phyloP scores from a whole-genome alignment of 2,329 filamentous ascomycete genomes.

The Apiospora malaysiana region DNA sequence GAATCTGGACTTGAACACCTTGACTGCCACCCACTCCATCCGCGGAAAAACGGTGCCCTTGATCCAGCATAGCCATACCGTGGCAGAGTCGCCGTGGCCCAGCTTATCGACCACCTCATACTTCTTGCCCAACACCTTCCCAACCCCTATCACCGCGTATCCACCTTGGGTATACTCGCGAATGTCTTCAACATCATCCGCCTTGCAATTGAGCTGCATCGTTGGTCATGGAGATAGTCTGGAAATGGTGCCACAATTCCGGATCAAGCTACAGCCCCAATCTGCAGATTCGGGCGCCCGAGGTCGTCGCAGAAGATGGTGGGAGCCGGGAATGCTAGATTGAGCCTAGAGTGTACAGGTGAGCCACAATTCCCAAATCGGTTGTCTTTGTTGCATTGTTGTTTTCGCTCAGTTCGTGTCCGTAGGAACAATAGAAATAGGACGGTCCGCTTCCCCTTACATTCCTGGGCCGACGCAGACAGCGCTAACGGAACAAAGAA shows the following conservation, averaged over 20 bases:
- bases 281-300: not conserved
- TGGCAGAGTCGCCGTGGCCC: not conserved
- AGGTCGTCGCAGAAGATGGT: not conserved
- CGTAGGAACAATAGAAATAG: not conserved
- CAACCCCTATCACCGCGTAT: not conserved
- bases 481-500: not conserved
- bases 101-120: constrained; percentile 4
- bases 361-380: no score
- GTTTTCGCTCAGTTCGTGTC: not conserved
- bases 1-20: not conserved
- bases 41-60: not conserved
- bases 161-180: not conserved
- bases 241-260: not conserved
- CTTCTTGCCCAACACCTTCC: not conserved
- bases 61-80: not conserved
- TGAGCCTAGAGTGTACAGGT: no score
- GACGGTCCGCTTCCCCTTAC: not conserved
- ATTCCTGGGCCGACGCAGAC: not conserved
- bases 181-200: not conserved
- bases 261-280: no score
- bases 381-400: not conserved
- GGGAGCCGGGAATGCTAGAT: not conserved
- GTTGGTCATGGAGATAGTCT: not conserved
- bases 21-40: not conserved
- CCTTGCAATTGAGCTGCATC: not conserved